Evolutionary conservation across 1,284 basidiomycete genomes (phyloP).

Genomic region (Heterobasidion occidentale): DNA sequence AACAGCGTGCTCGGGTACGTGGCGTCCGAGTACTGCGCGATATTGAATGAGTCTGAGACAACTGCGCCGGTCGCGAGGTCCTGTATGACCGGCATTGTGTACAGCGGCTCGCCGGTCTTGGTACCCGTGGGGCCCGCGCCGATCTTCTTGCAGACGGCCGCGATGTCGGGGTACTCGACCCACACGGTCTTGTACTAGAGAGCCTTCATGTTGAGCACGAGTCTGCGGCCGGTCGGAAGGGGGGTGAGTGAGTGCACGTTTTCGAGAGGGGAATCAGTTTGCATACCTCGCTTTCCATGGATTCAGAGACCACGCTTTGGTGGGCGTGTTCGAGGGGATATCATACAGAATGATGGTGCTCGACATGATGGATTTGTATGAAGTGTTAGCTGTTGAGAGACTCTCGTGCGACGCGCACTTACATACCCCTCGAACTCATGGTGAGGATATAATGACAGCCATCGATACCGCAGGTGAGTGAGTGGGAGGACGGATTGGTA

Average conservation of each 20-base stretch:
- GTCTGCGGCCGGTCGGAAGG: background rate
- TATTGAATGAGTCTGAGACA: slow-evolving; percentile 23
- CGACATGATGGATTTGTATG: background rate
- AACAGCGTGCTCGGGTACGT: slow-evolving; percentile 21
- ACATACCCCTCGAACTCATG: too few species aligned
- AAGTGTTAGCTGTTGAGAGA: too few species aligned
- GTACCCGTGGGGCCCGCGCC: slow-evolving; percentile 18
- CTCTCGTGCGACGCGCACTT: too few species aligned
- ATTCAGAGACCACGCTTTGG: slow-evolving; percentile 16
- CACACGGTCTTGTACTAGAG: slow-evolving; percentile 26
- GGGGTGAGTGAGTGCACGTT: background rate
- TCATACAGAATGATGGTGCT: background rate
- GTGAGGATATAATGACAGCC: too few species aligned
- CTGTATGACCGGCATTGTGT: slow-evolving; percentile 19
- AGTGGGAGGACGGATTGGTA: too few species aligned
- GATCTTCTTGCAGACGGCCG: slow-evolving; percentile 17
- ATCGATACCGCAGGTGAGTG: too few species aligned
- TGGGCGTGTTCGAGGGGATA: background rate
- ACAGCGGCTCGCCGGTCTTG: slow-evolving; percentile 13
- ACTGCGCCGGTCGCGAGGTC: slow-evolving; percentile 15
- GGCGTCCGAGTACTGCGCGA: slow-evolving; percentile 26
- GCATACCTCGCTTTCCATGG: slow-evolving; percentile 17
- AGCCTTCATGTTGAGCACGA: slow-evolving; percentile 24
- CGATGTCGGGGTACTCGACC: slow-evolving; percentile 30
- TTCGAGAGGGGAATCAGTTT: background rate